These are phyloP conservation scores for Pseudopyrenochaeta lycopersici DNA, from an alignment of 2,329 filamentous ascomycete species.

Conservation along the genomic window DNA sequence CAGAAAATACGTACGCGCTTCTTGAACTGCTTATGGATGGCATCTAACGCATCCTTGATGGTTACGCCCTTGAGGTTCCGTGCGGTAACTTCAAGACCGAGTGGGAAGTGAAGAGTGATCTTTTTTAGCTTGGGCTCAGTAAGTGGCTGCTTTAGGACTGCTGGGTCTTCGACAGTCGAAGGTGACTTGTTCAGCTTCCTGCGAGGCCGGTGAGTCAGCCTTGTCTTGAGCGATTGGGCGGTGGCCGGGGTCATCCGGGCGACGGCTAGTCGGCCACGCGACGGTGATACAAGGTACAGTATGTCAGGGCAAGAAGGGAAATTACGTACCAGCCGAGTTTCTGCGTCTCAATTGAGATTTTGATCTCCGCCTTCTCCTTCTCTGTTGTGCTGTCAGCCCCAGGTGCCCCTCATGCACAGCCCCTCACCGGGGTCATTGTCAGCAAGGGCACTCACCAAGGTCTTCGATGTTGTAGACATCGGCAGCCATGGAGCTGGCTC, in stretches of 20 bases:
- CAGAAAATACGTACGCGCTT: slow-evolving; percentile 75
- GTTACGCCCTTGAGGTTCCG: slow-evolving; percentile 94
- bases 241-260: slow-evolving; percentile 13
- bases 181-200: slow-evolving; percentile 97
- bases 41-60: slow-evolving; percentile 95
- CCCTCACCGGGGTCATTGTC: slow-evolving; percentile 20
- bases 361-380: slow-evolving; percentile 74
- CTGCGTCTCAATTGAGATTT: slow-evolving; percentile 83
- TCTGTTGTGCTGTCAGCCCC: slow-evolving; percentile 63
- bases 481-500: slow-evolving; percentile 75
- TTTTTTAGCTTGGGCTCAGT: slow-evolving; percentile 87
- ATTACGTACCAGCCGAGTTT: slow-evolving; percentile 81
- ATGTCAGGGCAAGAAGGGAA: slow-evolving; percentile 1
- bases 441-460: slow-evolving; percentile 69
- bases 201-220: slow-evolving; percentile 24
- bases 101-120: slow-evolving; percentile 90
- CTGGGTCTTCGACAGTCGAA: slow-evolving; percentile 79
- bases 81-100: slow-evolving; percentile 86
- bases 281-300: not conserved
- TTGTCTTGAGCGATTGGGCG: slow-evolving; percentile 1
- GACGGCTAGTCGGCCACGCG: slow-evolving; percentile 7
- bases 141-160: slow-evolving; percentile 82
- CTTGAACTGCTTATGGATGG: slow-evolving; percentile 95
- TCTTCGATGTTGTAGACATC: slow-evolving; percentile 86
- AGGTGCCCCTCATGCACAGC: slow-evolving; percentile 34